Base-by-base conservation (phyloP, 2,329 filamentous ascomycete genomes). In the Penicillium polonicum region DNA sequence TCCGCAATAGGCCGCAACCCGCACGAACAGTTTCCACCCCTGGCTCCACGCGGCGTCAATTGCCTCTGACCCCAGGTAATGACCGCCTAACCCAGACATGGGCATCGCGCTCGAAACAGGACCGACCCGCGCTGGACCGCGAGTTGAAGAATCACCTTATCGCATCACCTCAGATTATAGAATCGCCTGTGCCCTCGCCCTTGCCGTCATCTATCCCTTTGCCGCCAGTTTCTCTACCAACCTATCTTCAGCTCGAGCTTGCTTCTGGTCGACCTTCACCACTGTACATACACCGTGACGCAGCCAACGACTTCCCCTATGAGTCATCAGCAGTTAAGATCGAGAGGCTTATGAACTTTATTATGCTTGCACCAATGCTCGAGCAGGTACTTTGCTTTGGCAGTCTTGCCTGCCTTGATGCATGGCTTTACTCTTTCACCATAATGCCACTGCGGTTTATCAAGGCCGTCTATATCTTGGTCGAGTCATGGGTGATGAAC, bases 401-500 rank as follows among this genome's bases (percentile, higher is more conserved):
- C 7, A 88, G 90, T 0, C 76, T 97, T 35, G 92, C 93, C 7
- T 99, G 94, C 75, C 80, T 99, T 6, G 94, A 99, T 72, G 90
- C 93, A 1, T 99, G 93, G 92, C 83, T 99, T 1, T 94, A 97
- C 76, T 95, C 91, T 0, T 95, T 99, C 67, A 99, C 94, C 0
- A 96, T 99, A 44, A 79, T 99, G 0, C 94, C 94, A 0, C 82
- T 99, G 58, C 85, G 94, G 2, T 97, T 99, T 67, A 74, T 89
- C 53, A 89, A 92, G 58, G 93, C 94, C 1, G 68, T 93, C 0
- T 85, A 85, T 21, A 86, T 97, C 2, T 77, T 99, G 27, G 73
- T 86, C 10, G 83, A 85, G 59, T 97, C 92, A 83, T 96, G 91
- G 90, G 81, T 75, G 2, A 85, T 88, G 35, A 84, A 92, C 23